Base-by-base conservation (phyloP, 345 rosid genomes). In the Lepidium didymum region DNA sequence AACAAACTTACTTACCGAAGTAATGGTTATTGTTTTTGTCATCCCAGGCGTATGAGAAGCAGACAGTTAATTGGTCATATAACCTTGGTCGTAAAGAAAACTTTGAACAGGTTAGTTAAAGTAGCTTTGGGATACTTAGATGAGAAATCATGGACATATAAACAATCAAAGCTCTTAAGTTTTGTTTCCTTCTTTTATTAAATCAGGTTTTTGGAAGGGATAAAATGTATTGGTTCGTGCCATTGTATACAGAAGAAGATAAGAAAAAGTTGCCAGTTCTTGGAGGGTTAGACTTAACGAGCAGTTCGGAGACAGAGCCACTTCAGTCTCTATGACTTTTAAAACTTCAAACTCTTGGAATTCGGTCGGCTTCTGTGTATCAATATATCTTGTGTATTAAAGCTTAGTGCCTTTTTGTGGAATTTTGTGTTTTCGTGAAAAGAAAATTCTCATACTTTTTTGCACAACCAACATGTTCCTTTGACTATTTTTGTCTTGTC, bases 41-140 rank as follows among this genome's bases (percentile, higher is more conserved):
- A 23, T 65, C 52, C 56, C 76, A 90, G 96, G 94, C 94, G 33
- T 90, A 86, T 76, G 96, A 90, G 80, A 90, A 83, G 79, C 81
- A 82, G 73, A 74, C 79, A 56, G 31, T 81, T 27, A 86, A 84
- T 53, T 87, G 92, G 94, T 85, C 77, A n/a, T 87, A 83, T 64
- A 84, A 90, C 76, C 87, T 86, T 67, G 94, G 96, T 70, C 77
- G 96, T 58, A 90, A 72, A 81, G 76, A 69, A 57, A 90, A 90
- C 70, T 84, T 84, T 76, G 87, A 87, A 73, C 94, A 90, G 92
- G 96, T 83, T 53, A 45, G 25, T 37, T 14, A 40, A 37, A 47
- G 61, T 19, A 19, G 45, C 43, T 51, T 42, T 19, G 2, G 23
- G 69, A 16, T 42, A 14, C 55, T 68, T 13, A 4, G 31, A 56